Evolutionary conservation across 106 monocot genomes (phyloP), one percentile per base, ranked within the genome.

Genomic region (Triglochin maritima): DNA sequence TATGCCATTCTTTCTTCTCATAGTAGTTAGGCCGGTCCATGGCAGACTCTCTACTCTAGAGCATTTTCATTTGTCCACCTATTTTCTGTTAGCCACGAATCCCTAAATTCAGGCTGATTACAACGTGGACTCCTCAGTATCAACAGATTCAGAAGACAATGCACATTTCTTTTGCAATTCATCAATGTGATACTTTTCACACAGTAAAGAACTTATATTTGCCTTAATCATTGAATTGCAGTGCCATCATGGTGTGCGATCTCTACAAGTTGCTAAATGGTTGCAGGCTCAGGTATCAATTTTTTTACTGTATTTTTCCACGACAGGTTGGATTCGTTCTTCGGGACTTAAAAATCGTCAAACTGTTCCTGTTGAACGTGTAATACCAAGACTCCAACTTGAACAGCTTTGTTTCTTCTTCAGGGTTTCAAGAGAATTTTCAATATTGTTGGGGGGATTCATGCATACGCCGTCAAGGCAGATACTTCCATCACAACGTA

Each of bases 221-320:
- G 29, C 29, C 17, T 50, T 72, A 3, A 4, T 57, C 11, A 44
- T 57, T 15, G 59, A 54, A 71, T 8, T 56, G 67, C 83, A 96
- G 91, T 98, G 96, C 72, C 96, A 91, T 76, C 91, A 92, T 78
- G 91, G 96, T 13, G 62, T 84, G 65, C 67, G 96, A 49, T 98
- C 96, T 0, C 65, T 88, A 41, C 96, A 98, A 65, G 82, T 98
- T 44, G 96, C 91, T 4, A 80, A 83, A 78, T 98, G 91, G 96
- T 81, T 98, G 77, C 96, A 88, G 57, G 76, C 96, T 46, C 96
- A 98, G 85, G 87, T 88, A 69, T 11, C n/a, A 59, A 59, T 79
- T 13, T 44, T 17, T 44, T 73, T 8, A 4, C 14, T 64, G 13
- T 48, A 48, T 9, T 52, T 52, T 11, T 52, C 11, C 7, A 6